Conservation (phyloP, 148 eudicot species). For the Diospyros lotus region DNA sequence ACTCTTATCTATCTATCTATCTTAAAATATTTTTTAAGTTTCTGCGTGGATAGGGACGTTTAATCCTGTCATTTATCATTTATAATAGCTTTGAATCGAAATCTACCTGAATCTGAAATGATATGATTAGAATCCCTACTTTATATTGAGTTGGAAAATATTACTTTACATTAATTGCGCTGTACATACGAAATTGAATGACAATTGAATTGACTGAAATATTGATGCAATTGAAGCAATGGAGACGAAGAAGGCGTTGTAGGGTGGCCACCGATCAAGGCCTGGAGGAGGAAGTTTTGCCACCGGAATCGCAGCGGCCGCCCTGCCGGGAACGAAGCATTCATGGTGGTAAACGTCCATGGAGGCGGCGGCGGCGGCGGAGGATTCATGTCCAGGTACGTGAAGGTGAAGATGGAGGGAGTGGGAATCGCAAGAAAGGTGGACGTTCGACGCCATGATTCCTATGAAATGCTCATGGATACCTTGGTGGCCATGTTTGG, state of each 20-base stretch:
- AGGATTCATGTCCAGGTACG: constrained; percentile 25
- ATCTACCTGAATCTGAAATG: background rate
- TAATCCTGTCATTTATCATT: too few species aligned
- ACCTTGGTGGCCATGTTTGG: constrained; percentile 55
- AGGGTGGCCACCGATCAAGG: constrained; percentile 81
- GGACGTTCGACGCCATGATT: constrained; percentile 38
- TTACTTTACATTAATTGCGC: background rate
- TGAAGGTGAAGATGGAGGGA: constrained; percentile 87
- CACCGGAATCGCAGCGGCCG: constrained; percentile 17
- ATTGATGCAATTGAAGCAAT: constrained; percentile 19
- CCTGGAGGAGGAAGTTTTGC: constrained; percentile 40
- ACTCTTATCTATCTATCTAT: constrained; percentile 14
- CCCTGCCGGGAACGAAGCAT: constrained; percentile 4
- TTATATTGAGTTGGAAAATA: background rate
- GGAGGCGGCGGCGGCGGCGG: constrained; percentile 15
- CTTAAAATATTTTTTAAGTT: too few species aligned
- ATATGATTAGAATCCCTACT: background rate
- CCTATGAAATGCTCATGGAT: constrained; percentile 41
- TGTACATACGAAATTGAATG: background rate
- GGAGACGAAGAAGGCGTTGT: constrained; percentile 30
- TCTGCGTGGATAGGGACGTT: too few species aligned
- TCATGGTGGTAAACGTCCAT: constrained; percentile 2
- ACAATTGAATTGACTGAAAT: background rate
- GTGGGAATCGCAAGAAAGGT: constrained; percentile 60
- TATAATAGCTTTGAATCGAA: too few species aligned